These are phyloP conservation scores for Yamadazyma sp. DNA, from an alignment of 805 yeast genomes.

Conservation along the genomic window DNA sequence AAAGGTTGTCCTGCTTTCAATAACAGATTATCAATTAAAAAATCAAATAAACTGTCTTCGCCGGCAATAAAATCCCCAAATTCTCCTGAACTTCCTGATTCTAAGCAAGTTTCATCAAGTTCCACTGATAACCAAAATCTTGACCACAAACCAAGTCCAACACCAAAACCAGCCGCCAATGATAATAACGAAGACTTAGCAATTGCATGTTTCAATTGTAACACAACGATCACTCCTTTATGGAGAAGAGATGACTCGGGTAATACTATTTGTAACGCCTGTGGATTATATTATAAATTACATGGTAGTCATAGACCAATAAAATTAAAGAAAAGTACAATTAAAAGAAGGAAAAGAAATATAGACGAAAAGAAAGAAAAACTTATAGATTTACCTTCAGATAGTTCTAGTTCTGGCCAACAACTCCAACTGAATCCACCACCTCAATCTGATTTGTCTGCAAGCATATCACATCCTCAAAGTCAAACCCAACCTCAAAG, in stretches of 20 bases:
- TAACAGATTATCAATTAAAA: slow-evolving; percentile 50
- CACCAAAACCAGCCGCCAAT: neutral
- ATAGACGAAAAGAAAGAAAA: slow-evolving; percentile 11
- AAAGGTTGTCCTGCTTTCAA: slow-evolving; percentile 81
- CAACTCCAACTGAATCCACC: slow-evolving; percentile 1
- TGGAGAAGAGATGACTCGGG: slow-evolving; percentile 85
- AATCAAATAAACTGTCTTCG: too few species aligned
- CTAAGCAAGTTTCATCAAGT: neutral
- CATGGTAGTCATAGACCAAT: slow-evolving; percentile 79
- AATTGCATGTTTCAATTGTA: slow-evolving; percentile 80
- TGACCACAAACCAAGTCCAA: neutral
- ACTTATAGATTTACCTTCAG: neutral
- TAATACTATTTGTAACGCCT: slow-evolving; percentile 83
- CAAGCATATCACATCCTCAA: neutral
- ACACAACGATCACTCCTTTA: slow-evolving; percentile 79
- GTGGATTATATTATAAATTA: slow-evolving; percentile 73
- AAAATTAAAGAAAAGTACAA: slow-evolving; percentile 66
- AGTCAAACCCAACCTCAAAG: neutral
- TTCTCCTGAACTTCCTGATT: neutral
- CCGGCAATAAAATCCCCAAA: slow-evolving; percentile 7
- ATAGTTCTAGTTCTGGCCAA: neutral
- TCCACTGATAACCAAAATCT: neutral
- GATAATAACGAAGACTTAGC: slow-evolving; percentile 43
- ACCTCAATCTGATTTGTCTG: neutral
- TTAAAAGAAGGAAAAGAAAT: slow-evolving; percentile 67